Evolutionary conservation across 2,329 filamentous ascomycete genomes (phyloP).

Genomic region (Talaromyces sp.): DNA sequence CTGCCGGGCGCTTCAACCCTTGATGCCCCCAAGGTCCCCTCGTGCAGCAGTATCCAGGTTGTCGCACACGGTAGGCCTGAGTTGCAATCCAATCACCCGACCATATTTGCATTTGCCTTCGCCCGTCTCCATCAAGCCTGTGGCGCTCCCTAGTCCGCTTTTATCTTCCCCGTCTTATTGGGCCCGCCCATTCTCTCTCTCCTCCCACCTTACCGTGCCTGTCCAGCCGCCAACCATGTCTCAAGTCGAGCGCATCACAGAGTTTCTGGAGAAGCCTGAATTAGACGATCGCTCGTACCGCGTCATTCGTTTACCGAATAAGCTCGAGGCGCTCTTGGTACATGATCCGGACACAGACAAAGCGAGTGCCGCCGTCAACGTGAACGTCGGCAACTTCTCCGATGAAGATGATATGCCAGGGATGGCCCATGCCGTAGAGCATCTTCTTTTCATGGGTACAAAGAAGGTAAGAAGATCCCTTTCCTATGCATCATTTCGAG

Average conservation of each 20-base stretch:
- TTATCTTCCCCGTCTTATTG: not conserved
- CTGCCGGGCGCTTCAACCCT: conserved; percentile 20
- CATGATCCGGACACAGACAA: conserved; percentile 96
- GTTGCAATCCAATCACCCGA: conserved; percentile 21
- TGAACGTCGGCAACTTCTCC: conserved; percentile 94
- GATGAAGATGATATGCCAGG: conserved; percentile 89
- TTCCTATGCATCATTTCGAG: no score
- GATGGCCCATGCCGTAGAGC: conserved; percentile 94
- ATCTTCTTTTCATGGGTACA: conserved; percentile 97
- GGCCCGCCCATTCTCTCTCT: conserved; percentile 23
- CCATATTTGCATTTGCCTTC: conserved; percentile 16
- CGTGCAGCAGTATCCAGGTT: conserved; percentile 25
- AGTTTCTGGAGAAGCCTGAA: conserved; percentile 77
- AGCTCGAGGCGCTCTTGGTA: conserved; percentile 87
- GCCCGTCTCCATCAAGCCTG: conserved; percentile 4
- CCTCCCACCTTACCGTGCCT: conserved; percentile 21
- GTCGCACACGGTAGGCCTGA: conserved; percentile 25
- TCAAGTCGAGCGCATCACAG: conserved; percentile 58
- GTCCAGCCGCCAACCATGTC: conserved; percentile 32
- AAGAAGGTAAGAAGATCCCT: conserved; percentile 66
- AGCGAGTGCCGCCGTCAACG: conserved; percentile 91
- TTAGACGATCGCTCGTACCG: conserved; percentile 86
- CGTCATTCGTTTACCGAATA: conserved; percentile 80
- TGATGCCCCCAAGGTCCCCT: conserved; percentile 44
- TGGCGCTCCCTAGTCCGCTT: conserved; percentile 9